Evolutionary conservation across 208 protist species (phyloP).

Genomic region (Wallacemonas sp.): DNA sequence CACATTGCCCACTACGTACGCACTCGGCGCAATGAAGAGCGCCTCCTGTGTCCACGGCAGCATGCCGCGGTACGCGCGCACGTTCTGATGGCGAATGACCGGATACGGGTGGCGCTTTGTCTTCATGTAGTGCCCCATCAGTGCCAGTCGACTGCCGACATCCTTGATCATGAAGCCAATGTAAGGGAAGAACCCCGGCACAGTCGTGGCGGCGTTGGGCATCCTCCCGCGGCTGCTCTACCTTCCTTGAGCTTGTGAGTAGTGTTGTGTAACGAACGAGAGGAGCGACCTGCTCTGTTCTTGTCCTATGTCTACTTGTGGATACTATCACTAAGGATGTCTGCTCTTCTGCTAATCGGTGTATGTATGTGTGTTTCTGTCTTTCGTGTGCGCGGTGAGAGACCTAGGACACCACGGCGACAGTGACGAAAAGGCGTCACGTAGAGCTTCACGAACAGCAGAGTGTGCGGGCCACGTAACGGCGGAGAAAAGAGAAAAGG

Average conservation of each 20-base stretch:
- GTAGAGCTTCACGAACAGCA: background rate
- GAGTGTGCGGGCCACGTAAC: background rate
- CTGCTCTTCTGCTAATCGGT: background rate
- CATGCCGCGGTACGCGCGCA: slow-evolving; percentile 83
- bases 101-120: slow-evolving; percentile 75
- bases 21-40: slow-evolving; percentile 87
- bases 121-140: slow-evolving; percentile 66
- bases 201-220: slow-evolving; percentile 53
- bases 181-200: slow-evolving; percentile 69
- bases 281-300: too few species aligned
- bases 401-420: background rate
- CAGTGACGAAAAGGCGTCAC: background rate
- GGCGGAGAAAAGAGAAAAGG: background rate
- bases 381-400: too few species aligned
- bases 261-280: background rate
- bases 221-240: too few species aligned
- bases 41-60: slow-evolving; percentile 81
- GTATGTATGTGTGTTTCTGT: background rate
- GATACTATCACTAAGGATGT: background rate
- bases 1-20: slow-evolving; percentile 83
- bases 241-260: background rate
- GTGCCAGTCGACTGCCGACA: slow-evolving; percentile 58
- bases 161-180: slow-evolving; percentile 89
- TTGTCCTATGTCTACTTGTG: background rate
- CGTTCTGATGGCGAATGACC: slow-evolving; percentile 85